Percentiles rank a stretch among this genome's conserved stretches.
Conservation (phyloP, 139 green algal species). For the Nannochloris sp. region DNA sequence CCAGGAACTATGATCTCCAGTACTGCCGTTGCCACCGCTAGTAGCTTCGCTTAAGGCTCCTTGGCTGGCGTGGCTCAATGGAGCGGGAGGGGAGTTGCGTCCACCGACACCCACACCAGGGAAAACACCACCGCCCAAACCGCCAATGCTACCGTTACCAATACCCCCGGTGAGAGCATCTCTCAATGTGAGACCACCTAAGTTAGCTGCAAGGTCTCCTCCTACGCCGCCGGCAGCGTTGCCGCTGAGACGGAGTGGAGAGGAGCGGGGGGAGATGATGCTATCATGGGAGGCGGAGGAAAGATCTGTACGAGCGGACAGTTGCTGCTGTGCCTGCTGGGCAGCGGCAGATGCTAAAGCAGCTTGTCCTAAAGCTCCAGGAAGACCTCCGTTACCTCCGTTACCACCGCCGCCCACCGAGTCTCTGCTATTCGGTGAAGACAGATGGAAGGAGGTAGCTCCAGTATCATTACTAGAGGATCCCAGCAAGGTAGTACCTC, state of each 20-base stretch:
- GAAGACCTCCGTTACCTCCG: too few relatives aligned
- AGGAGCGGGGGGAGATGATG: not conserved
- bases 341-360: not conserved
- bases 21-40: too few relatives aligned
- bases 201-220: not conserved
- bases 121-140: not conserved
- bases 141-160: not conserved
- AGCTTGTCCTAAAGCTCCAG: too few relatives aligned
- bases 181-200: not conserved
- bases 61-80: too few relatives aligned
- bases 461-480: conserved; percentile 14
- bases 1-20: not conserved
- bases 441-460: conserved; percentile 1
- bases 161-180: not conserved
- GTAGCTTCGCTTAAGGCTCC: too few relatives aligned
- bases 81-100: too few relatives aligned
- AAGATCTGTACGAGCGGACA: conserved; percentile 3
- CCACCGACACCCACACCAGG: too few relatives aligned
- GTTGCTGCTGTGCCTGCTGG: not conserved
- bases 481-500: too few relatives aligned
- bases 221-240: not conserved
- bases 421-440: not conserved
- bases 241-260: not conserved
- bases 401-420: not conserved
- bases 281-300: conserved; percentile 1